These are phyloP conservation scores for Boletus speciosus DNA, from an alignment of 768 basidiomycete genomes.

Conservation along the genomic window DNA sequence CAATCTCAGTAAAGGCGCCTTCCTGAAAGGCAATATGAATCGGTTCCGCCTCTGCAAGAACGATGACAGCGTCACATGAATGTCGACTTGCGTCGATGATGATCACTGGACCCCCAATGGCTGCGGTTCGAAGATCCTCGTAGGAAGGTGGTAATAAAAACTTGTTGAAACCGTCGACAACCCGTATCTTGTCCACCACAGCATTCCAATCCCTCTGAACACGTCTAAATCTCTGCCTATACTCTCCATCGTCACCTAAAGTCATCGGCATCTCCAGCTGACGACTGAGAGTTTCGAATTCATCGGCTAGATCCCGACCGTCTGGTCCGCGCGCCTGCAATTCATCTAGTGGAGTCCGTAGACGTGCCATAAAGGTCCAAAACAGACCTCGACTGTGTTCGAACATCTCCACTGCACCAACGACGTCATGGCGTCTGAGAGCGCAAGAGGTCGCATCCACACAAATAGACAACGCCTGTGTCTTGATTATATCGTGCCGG, in stretches of 20 bases:
- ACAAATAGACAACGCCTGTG: slow-evolving; percentile 11
- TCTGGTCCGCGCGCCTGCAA: slow-evolving; percentile 7
- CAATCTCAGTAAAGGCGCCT: slow-evolving; percentile 4
- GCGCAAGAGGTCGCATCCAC: slow-evolving; percentile 29
- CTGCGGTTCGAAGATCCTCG: slow-evolving; percentile 16
- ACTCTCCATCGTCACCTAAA: slow-evolving; percentile 5
- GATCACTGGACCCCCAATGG: slow-evolving; percentile 29
- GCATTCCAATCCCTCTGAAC: slow-evolving; percentile 25
- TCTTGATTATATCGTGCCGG: slow-evolving; percentile 16
- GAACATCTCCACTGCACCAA: slow-evolving; percentile 19
- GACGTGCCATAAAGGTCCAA: slow-evolving; percentile 8
- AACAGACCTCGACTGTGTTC: no score
- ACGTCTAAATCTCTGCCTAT: slow-evolving; percentile 16
- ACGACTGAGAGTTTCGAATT: slow-evolving; percentile 18
- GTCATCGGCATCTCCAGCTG: slow-evolving; percentile 19
- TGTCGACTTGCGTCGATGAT: slow-evolving; percentile 29
- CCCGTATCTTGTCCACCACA: slow-evolving; percentile 24
- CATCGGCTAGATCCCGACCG: slow-evolving; percentile 12
- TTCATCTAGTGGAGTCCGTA: slow-evolving; percentile 25
- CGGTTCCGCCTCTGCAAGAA: slow-evolving; percentile 9
- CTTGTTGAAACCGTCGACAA: slow-evolving; percentile 20
- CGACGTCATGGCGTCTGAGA: slow-evolving; percentile 12
- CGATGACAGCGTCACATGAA: slow-evolving; percentile 20
- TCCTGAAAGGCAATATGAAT: slow-evolving; percentile 11
- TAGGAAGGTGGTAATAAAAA: slow-evolving; percentile 24